A percentile compares a stretch with the other conserved stretches of the same genome.
Conservation (phyloP, 1,284 basidiomycete species). For the Rhodotorula glutinis region DNA sequence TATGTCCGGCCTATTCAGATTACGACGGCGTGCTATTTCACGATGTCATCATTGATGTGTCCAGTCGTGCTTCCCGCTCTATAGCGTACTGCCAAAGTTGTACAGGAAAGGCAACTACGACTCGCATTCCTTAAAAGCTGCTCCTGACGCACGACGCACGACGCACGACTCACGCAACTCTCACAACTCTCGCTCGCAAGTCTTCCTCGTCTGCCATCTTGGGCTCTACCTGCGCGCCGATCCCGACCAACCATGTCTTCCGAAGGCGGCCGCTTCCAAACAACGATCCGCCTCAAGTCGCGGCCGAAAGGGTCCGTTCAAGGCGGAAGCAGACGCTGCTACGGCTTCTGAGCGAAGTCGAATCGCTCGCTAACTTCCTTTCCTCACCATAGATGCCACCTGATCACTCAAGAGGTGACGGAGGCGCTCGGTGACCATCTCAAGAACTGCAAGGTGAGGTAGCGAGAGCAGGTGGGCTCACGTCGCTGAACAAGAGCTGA, state of each 20-base stretch:
- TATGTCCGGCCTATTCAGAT: too few relatives aligned
- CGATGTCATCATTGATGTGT: too few relatives aligned
- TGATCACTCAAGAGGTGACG: conserved; percentile 49
- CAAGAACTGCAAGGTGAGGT: conserved; percentile 34
- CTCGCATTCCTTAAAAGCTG: too few relatives aligned
- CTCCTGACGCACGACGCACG: too few relatives aligned
- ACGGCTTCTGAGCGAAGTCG: too few relatives aligned
- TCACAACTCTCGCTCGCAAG: neutral
- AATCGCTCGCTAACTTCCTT: neutral
- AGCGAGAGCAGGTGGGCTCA: neutral
- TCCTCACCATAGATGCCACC: conserved; percentile 45
- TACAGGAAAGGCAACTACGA: too few relatives aligned
- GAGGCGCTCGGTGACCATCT: conserved; percentile 45
- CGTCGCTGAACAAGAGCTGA: too few relatives aligned
- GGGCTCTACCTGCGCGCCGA: neutral
- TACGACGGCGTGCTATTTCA: too few relatives aligned
- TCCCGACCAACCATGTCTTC: neutral
- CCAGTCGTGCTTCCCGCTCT: too few relatives aligned
- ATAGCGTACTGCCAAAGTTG: too few relatives aligned
- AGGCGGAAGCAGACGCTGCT: too few relatives aligned
- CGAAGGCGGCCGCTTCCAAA: conserved; percentile 22
- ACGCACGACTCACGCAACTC: too few relatives aligned
- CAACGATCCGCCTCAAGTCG: conserved; percentile 21
- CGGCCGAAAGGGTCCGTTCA: conserved; percentile 18
- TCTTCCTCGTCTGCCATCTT: neutral